phyloP scores from a whole-genome alignment of 805 yeast genomes.

The Sugiyamaella americana region DNA sequence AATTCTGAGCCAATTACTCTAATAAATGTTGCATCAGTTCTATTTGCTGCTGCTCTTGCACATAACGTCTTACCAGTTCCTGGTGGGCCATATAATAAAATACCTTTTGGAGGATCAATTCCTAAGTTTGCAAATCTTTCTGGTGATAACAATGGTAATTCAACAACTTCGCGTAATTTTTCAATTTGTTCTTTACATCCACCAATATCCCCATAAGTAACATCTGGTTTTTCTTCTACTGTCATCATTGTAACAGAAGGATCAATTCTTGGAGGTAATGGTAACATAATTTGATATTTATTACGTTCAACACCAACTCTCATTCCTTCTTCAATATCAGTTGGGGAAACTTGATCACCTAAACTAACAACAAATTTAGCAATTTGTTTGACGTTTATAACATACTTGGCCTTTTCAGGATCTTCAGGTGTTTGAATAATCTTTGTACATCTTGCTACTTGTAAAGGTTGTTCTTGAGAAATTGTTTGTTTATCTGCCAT shows the following conservation, averaged over 20 bases:
- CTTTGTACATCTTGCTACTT: conserved; percentile 98
- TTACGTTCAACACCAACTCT: conserved; percentile 98
- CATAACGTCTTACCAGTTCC: conserved; percentile 98
- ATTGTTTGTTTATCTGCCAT: conserved; percentile 92
- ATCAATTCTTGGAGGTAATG: conserved; percentile 95
- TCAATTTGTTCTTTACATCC: conserved; percentile 99
- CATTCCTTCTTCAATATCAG: conserved; percentile 99
- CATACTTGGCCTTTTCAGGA: conserved; percentile 85
- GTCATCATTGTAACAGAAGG: conserved; percentile 99
- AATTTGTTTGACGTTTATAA: conserved; percentile 93
- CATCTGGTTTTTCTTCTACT: conserved; percentile 98
- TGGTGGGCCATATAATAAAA: conserved; percentile 93
- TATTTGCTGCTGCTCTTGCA: conserved; percentile 98
- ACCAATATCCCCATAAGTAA: conserved; percentile 96
- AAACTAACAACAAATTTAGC: conserved; percentile 96
- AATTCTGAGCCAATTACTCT: conserved; percentile 97
- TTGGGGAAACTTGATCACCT: conserved; percentile 96
- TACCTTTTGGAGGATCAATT: conserved; percentile 98
- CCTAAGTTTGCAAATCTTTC: conserved; percentile 96
- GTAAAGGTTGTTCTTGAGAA: conserved; percentile 91
- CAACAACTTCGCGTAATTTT: conserved; percentile 92
- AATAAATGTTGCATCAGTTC: conserved; percentile 98
- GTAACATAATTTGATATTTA: conserved; percentile 93
- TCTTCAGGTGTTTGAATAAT: conserved; percentile 66
- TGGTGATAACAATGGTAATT: conserved; percentile 86